Conservation (phyloP, 345 rosid species). For the Ailanthus altissimus region DNA sequence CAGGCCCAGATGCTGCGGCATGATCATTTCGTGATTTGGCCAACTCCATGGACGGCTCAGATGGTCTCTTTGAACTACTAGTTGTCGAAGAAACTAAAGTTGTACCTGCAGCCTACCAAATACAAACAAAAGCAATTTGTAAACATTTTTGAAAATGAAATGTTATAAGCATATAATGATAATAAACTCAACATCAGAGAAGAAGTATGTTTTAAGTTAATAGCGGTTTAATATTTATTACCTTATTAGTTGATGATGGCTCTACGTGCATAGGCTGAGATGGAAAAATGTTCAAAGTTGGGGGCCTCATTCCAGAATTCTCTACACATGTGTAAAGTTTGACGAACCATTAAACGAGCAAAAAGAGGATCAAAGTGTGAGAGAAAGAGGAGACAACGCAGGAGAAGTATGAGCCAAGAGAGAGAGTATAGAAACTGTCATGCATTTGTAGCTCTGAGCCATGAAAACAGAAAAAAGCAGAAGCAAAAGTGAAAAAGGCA, state of each 20-base stretch:
- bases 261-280: conserved; percentile 95
- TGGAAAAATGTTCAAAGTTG: conserved; percentile 95
- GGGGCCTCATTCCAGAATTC: conserved; percentile 81
- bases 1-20: conserved; percentile 39
- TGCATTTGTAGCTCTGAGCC: conserved; percentile 32
- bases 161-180: no score
- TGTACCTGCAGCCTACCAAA: conserved; percentile 38
- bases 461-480: conserved; percentile 29
- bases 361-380: conserved; percentile 16
- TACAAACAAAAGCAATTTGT: conserved; percentile 23
- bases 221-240: conserved; percentile 17
- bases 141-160: background rate
- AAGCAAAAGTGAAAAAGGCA: conserved; percentile 25
- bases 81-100: conserved; percentile 46
- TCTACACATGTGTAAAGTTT: conserved; percentile 48
- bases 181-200: background rate
- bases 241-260: conserved; percentile 46
- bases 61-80: conserved; percentile 52
- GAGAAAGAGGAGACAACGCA: conserved; percentile 16
- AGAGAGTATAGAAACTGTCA: conserved; percentile 24
- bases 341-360: conserved; percentile 7
- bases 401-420: conserved; percentile 26
- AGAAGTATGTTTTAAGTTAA: background rate
- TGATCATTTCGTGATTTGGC: conserved; percentile 36
- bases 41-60: conserved; percentile 62